Evolutionary conservation across 1,284 basidiomycete species (phyloP).

Genomic region (Lignosus rhinocerotis): DNA sequence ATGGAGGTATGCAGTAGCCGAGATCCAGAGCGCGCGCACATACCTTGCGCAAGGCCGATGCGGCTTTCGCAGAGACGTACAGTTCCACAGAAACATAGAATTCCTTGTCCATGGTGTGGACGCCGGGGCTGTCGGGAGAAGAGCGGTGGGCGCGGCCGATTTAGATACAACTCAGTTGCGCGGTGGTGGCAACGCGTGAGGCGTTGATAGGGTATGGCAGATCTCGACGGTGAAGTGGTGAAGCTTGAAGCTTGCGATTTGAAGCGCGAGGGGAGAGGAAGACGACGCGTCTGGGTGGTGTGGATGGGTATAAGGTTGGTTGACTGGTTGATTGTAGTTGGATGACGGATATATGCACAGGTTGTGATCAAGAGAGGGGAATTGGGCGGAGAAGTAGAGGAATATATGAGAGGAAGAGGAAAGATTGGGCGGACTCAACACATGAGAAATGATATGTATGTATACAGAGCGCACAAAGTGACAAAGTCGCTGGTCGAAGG

Average conservation of each 20-base stretch:
- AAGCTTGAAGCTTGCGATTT: neutral
- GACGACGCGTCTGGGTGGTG: constrained; percentile 4
- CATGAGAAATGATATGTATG: constrained; percentile 20
- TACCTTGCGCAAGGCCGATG: constrained; percentile 60
- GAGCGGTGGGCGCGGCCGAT: constrained; percentile 4
- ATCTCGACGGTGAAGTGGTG: neutral
- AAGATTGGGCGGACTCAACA: constrained; percentile 7
- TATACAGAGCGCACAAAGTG: constrained; percentile 1
- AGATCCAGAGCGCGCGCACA: constrained; percentile 18
- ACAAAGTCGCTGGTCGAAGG: neutral
- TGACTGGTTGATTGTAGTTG: neutral
- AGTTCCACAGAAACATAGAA: constrained; percentile 60
- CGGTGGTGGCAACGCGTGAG: neutral
- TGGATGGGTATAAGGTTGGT: constrained; percentile 5
- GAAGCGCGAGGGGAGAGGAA: neutral
- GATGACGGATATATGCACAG: constrained; percentile 17
- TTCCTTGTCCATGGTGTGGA: constrained; percentile 32
- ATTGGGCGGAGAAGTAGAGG: neutral
- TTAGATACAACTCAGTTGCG: neutral
- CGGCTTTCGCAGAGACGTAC: constrained; percentile 59
- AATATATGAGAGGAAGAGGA: neutral
- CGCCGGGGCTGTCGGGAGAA: constrained; percentile 8
- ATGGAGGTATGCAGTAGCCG: constrained; percentile 6
- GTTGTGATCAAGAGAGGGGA: constrained; percentile 10
- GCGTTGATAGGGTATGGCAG: neutral